Base-by-base conservation (phyloP, 768 basidiomycete species). In the Leucocoprinus birnbaumii region DNA sequence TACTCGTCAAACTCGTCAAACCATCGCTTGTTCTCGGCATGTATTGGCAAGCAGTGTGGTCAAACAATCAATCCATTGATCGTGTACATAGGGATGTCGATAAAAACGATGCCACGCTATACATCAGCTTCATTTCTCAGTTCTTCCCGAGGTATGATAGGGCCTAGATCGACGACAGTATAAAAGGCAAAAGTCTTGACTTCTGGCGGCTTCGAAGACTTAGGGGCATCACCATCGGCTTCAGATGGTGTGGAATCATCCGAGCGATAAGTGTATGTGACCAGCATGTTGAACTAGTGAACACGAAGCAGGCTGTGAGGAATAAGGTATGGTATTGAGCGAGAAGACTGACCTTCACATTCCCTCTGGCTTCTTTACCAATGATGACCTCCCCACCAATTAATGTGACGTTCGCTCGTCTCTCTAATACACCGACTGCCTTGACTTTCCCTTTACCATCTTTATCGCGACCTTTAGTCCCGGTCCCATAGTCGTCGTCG, bases 111-210 rank as follows among this genome's bases (percentile, higher is more conserved):
- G 22, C 21, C 16, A 19, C 22, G 14, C 19, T 34, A 43, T 21
- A 27, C 40, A 21, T 43, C 54, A 16, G 9, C 19, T 13, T 66
- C 66, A 55, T 63, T 48, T 58, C 62, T 71, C 4, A 66, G 49
- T 51, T 84, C 84, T 46, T 87, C 85, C 54, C 79, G 78, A 1
- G 84, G 78, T 44, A 86, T 73, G 53, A 93, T 84, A 8, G 74
- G 68, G 2, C 93, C 93, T 14, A 96, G 78, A 63, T 90, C 85
- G 14, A 95, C 85, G 3, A 87, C 84, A 0, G 87, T 89, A 65
- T 91, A 94, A 69, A 96, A 97, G 26, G 89, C 84, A 68, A 96
- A 95, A 5, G 88, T 91, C 72, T 93, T 94, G 61, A 85, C 83
- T 65, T 91, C 90, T 2, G 87, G 83, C 0, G 71, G 66, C 58